Evolutionary conservation across 1,139 yeast genomes (phyloP).

Genomic region (Sugiyamaella sp.): DNA sequence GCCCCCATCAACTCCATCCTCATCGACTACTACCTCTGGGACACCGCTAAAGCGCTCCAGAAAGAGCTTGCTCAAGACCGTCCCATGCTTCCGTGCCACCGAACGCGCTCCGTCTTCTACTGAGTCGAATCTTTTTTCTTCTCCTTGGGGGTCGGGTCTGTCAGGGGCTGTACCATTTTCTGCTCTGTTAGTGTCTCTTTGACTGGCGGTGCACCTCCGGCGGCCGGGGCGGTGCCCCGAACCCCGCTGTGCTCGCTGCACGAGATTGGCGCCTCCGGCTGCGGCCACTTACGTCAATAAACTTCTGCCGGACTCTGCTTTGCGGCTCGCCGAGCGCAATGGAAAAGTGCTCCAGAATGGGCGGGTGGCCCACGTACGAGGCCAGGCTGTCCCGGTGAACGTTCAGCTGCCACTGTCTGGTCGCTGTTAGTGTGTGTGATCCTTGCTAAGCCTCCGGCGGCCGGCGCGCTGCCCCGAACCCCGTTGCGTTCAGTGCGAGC

Average conservation of each 20-base stretch:
- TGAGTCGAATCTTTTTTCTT: constrained; percentile 23
- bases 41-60: constrained; percentile 47
- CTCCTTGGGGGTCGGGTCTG: constrained; percentile 7
- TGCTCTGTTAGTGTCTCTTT: constrained; percentile 5
- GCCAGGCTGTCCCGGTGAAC: constrained; percentile 76
- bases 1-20: constrained; percentile 44
- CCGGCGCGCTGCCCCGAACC: too few relatives aligned
- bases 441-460: constrained; percentile 42
- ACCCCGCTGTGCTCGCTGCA: not conserved
- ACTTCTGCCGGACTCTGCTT: constrained; percentile 50
- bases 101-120: constrained; percentile 46
- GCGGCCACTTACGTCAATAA: constrained; percentile 54
- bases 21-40: constrained; percentile 50
- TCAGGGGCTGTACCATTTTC: constrained; percentile 22
- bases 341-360: constrained; percentile 66
- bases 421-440: constrained; percentile 11
- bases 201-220: not conserved
- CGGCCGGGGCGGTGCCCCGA: not conserved
- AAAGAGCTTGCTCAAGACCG: constrained; percentile 24
- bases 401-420: constrained; percentile 57
- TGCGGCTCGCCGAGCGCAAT: constrained; percentile 61
- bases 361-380: constrained; percentile 69
- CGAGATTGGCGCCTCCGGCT: not conserved
- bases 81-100: constrained; percentile 42
- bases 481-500: too few relatives aligned